Conservation (phyloP, 225 moss, liverwort and hornwort species). For the Physcomitrium patens region DNA sequence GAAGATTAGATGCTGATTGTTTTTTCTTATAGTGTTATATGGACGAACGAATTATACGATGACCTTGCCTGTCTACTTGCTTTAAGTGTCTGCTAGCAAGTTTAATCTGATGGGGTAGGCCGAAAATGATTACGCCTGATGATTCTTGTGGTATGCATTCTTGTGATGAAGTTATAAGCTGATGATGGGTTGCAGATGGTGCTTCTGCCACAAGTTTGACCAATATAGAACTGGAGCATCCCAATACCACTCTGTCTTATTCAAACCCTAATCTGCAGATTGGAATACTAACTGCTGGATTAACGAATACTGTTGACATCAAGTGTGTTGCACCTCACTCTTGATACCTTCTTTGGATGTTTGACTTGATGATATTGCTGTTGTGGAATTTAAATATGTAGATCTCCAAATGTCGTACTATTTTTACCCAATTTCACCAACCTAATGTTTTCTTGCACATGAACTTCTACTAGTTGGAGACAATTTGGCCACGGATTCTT, state of each 20-base stretch:
- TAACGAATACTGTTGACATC: slow-evolving; percentile 74
- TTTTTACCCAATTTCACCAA: too few species aligned
- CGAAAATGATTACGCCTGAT: slow-evolving; percentile 4
- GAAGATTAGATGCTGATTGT: slow-evolving; percentile 36
- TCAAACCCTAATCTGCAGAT: slow-evolving; percentile 58
- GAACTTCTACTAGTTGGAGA: too few species aligned
- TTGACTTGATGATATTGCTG: too few species aligned
- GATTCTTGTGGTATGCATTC: slow-evolving; percentile 13
- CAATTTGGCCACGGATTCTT: too few species aligned
- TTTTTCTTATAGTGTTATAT: too few species aligned
- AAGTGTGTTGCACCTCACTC: slow-evolving; percentile 41
- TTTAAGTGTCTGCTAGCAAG: too few species aligned
- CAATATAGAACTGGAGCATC: slow-evolving; percentile 30
- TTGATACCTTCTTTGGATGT: background rate
- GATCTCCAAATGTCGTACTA: too few species aligned
- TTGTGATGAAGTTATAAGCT: slow-evolving; percentile 12
- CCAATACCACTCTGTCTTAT: slow-evolving; percentile 26
- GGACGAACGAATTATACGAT: too few species aligned
- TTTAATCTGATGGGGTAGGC: slow-evolving; percentile 57
- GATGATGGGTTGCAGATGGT: slow-evolving; percentile 32
- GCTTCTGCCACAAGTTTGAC: slow-evolving; percentile 12
- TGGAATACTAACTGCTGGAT: slow-evolving; percentile 77
- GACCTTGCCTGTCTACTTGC: too few species aligned
- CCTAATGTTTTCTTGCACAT: too few species aligned
- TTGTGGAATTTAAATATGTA: too few species aligned